phyloP scores from a whole-genome alignment of 371 early-diverging fungal genomes.

The Syncephalastrum sp. region DNA sequence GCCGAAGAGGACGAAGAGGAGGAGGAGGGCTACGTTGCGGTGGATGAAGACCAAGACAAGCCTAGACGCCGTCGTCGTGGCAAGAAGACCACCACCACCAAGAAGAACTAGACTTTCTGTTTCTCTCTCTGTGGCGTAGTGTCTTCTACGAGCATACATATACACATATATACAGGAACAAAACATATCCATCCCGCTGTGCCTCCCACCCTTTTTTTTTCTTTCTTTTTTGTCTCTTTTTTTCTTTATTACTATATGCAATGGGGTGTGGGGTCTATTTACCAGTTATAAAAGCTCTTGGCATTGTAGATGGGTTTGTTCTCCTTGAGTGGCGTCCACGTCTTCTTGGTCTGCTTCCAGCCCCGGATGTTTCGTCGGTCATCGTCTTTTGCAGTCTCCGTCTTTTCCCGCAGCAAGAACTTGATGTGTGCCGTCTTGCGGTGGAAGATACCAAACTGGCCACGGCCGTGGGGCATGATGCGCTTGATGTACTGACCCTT shows the following conservation, averaged over 20 bases:
- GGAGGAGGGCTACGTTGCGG: constrained; percentile 15
- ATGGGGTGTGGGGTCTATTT: constrained; percentile 11
- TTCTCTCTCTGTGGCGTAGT: no score
- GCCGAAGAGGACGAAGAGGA: constrained; percentile 2
- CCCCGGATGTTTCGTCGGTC: constrained; percentile 59
- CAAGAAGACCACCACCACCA: not conserved
- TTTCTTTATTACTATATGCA: constrained; percentile 5
- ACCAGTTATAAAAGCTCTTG: constrained; percentile 80
- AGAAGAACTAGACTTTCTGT: no score
- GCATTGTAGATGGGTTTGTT: constrained; percentile 79
- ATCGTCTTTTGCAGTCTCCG: constrained; percentile 6
- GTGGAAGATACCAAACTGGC: constrained; percentile 80
- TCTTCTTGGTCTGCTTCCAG: constrained; percentile 64
- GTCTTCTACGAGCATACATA: no score
- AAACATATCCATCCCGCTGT: no score
- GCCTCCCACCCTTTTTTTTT: no score
- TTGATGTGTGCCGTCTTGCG: constrained; percentile 82
- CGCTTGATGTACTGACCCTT: constrained; percentile 76
- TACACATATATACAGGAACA: no score
- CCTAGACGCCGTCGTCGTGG: constrained; percentile 8
- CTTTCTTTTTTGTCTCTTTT: no score
- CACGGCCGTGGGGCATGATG: constrained; percentile 77
- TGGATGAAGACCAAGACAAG: constrained; percentile 7
- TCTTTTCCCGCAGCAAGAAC: constrained; percentile 67
- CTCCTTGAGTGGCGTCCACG: constrained; percentile 72